Evolutionary conservation across 2,329 filamentous ascomycete species (phyloP).

Genomic region (Ophiocordyceps unilateralis): DNA sequence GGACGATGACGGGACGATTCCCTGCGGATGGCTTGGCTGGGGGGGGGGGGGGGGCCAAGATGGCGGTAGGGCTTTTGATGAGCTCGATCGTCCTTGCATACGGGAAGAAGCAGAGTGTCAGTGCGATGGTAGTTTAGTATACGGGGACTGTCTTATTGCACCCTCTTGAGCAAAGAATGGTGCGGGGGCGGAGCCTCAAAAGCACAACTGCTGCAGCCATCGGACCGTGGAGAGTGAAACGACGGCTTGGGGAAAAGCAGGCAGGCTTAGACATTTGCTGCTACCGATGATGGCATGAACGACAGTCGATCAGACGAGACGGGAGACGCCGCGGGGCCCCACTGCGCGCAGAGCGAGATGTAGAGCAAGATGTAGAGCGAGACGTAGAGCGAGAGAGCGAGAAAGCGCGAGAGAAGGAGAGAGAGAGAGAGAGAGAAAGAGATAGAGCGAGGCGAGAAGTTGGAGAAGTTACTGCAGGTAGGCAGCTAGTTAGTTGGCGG

Average conservation of each 20-base stretch:
- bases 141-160: constrained; percentile 2
- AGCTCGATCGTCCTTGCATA: background rate
- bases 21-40: too few species aligned
- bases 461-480: too few species aligned
- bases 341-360: background rate
- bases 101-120: background rate
- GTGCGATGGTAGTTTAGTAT: background rate
- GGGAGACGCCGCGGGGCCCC: too few species aligned
- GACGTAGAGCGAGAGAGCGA: background rate
- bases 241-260: background rate
- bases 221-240: background rate
- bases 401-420: background rate
- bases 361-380: too few species aligned
- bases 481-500: too few species aligned
- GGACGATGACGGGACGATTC: too few species aligned
- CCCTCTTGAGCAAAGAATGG: background rate
- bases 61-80: too few species aligned
- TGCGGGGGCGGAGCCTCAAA: background rate
- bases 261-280: background rate
- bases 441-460: background rate
- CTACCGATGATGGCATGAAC: too few species aligned
- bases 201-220: constrained; percentile 2
- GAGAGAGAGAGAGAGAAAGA: background rate
- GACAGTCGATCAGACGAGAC: too few species aligned
- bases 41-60: too few species aligned